Percentiles rank a stretch among this genome's conserved stretches.
Evolutionary conservation across 75 land plant genomes (phyloP).

Genomic region (Pinus tabuliformis): DNA sequence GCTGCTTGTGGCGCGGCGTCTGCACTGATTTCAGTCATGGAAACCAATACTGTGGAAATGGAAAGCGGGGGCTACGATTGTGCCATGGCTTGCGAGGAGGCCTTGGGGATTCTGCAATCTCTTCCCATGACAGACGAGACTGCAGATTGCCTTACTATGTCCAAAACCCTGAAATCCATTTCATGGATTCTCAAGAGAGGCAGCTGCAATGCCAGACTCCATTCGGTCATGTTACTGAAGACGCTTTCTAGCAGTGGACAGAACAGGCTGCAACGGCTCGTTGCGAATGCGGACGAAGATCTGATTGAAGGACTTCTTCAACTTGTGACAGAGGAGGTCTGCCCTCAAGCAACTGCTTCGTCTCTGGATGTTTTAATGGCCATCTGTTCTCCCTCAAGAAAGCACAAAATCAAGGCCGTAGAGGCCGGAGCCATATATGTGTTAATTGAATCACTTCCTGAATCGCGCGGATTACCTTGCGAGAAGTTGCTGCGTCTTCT

Average conservation of each 20-base stretch:
- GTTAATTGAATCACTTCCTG: conserved; percentile 26
- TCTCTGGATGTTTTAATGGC: conserved; percentile 25
- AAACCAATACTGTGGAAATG: conserved; percentile 1
- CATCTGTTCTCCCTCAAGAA: conserved; percentile 8
- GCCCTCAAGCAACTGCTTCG: conserved; percentile 24
- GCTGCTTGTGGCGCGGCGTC: conserved; percentile 38
- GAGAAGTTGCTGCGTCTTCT: conserved; percentile 17
- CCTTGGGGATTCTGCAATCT: conserved; percentile 1
- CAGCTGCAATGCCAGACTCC: conserved; percentile 29
- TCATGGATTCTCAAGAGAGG: conserved; percentile 25
- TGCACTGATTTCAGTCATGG: background rate
- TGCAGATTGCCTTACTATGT: background rate
- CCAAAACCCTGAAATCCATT: conserved; percentile 12
- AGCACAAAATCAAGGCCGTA: conserved; percentile 9
- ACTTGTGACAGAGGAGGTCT: conserved; percentile 38
- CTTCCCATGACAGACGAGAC: background rate
- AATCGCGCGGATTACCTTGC: conserved; percentile 1
- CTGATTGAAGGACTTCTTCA: conserved; percentile 38
- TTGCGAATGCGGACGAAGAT: conserved; percentile 12
- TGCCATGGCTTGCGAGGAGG: conserved; percentile 1
- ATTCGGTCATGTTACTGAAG: conserved; percentile 26
- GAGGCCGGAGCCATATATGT: conserved; percentile 30
- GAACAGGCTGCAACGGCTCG: conserved; percentile 10
- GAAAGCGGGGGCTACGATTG: background rate
- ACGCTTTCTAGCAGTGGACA: conserved; percentile 13